Evolutionary conservation across 1,284 basidiomycete species (phyloP).

Genomic region (Omphalotus olearius): DNA sequence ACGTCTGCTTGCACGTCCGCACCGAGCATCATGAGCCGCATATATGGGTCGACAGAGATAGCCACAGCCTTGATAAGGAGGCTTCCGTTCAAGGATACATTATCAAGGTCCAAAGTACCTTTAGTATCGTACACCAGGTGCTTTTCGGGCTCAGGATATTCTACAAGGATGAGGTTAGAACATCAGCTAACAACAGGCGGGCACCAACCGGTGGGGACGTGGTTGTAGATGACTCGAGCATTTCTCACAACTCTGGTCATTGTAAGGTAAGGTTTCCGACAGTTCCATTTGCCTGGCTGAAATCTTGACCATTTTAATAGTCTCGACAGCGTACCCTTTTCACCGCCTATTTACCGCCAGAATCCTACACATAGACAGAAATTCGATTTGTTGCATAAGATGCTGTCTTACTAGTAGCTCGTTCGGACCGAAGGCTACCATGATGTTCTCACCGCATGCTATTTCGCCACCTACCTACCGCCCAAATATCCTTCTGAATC

Average conservation of each 20-base stretch:
- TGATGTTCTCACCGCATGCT: too few species aligned
- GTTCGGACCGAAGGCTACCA: too few species aligned
- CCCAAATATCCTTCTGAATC: too few species aligned
- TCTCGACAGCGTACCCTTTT: too few species aligned
- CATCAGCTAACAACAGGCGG: not conserved
- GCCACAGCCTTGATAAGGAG: constrained; percentile 31
- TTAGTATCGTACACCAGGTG: constrained; percentile 25
- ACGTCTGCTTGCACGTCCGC: not conserved
- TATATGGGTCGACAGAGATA: constrained; percentile 33
- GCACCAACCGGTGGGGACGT: not conserved
- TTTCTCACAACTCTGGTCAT: not conserved
- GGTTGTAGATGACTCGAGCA: not conserved
- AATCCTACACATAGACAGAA: too few species aligned
- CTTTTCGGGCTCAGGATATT: constrained; percentile 26
- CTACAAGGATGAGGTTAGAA: constrained; percentile 4
- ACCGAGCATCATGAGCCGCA: constrained; percentile 26
- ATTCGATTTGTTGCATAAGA: too few species aligned
- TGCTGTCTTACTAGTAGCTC: too few species aligned
- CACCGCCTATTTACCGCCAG: too few species aligned
- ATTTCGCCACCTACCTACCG: too few species aligned
- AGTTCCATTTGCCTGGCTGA: too few species aligned
- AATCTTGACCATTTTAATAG: too few species aligned
- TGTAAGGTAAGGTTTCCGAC: too few species aligned
- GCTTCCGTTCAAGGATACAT: constrained; percentile 29
- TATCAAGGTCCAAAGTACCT: constrained; percentile 33